Percentiles rank a stretch among this genome's conserved stretches.
These are phyloP conservation scores for Candida golubevii DNA, from an alignment of 805 yeast species.

Conservation along the genomic window DNA sequence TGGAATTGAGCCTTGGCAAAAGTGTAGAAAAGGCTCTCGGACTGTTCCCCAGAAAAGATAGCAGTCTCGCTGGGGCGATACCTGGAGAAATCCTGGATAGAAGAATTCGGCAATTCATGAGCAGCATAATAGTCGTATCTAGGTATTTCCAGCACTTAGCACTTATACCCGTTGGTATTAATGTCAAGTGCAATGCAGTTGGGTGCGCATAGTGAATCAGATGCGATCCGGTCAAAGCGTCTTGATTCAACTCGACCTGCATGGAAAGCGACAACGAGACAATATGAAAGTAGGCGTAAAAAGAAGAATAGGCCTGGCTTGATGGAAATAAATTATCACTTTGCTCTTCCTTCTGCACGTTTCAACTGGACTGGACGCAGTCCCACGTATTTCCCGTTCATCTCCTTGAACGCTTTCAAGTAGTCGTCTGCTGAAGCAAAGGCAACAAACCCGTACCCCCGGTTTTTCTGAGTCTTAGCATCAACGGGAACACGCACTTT, in stretches of 20 bases:
- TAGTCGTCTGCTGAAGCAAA: constrained; percentile 64
- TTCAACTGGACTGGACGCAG: constrained; percentile 67
- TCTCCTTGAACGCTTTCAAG: constrained; percentile 63
- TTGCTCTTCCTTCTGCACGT: constrained; percentile 45
- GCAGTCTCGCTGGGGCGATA: too few relatives aligned
- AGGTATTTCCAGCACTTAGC: too few relatives aligned
- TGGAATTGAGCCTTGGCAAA: constrained; percentile 21
- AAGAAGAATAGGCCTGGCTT: background rate
- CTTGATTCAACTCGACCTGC: too few relatives aligned
- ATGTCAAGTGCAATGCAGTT: too few relatives aligned
- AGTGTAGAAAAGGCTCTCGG: background rate
- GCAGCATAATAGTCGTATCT: too few relatives aligned
- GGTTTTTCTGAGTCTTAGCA: constrained; percentile 38
- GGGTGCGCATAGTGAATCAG: too few relatives aligned
- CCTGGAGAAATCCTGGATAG: too few relatives aligned
- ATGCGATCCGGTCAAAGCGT: too few relatives aligned
- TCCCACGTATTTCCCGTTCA: constrained; percentile 76
- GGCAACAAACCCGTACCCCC: constrained; percentile 75
- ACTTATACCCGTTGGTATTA: too few relatives aligned
- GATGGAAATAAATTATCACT: background rate
- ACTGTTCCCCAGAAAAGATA: background rate
- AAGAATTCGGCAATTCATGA: too few relatives aligned
- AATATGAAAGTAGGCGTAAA: background rate
- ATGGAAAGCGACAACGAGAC: too few relatives aligned
- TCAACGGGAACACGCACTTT: constrained; percentile 61